Base-by-base conservation (phyloP, 108 stramenopile genomes). In the Pseudonitzschia delicatissima region DNA sequence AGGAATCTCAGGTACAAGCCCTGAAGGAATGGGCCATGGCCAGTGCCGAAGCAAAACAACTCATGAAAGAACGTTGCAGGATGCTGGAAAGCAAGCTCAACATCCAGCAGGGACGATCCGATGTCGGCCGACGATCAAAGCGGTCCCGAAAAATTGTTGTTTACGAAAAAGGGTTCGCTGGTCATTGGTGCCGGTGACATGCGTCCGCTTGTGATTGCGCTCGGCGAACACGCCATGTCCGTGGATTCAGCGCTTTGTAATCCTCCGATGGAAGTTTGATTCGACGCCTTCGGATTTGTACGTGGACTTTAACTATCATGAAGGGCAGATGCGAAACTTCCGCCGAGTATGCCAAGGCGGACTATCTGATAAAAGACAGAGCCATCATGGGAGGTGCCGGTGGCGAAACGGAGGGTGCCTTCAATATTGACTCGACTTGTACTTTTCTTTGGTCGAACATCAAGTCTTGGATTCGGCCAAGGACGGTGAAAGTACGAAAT, bases 231-330 rank as follows among this genome's bases (percentile, higher is more conserved):
- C 18, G 67, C 67, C 23, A 55, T 71, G 26, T 67, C 77, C 39
- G 71, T 84, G 29, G 64, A 77, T 35, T 39, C 68, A n/a, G 2
- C 64, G 69, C 8, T 64, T 68, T 57, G 80, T 91, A 1, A 45
- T 89, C 8, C 61, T 94, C 40, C 79, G 92, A 68, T 94, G 92
- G 92, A 87, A 91, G 49, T 94, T 94, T 67, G 92, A 94, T 73
- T 50, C 85, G 34, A 86, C 88, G 45, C 83, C 86, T 11, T 62
- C 61, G 0, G 92, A 94, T 45, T 39, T 71, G 42, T 76, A 73
- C 37, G 77, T 91, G 42, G 72, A 84, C 50, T 94, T 91, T 64
- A 85, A 82, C n/a, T n/a, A 65, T 91, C 3, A 28, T 91, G 63
- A 88, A 89, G 69, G 89, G 90, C 25, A 74, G 77, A 32, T 86